A percentile compares a stretch with the other conserved stretches of the same genome.
Conservation (phyloP, 176 grass and related monocot genomes). For the Eleusine coracana region DNA sequence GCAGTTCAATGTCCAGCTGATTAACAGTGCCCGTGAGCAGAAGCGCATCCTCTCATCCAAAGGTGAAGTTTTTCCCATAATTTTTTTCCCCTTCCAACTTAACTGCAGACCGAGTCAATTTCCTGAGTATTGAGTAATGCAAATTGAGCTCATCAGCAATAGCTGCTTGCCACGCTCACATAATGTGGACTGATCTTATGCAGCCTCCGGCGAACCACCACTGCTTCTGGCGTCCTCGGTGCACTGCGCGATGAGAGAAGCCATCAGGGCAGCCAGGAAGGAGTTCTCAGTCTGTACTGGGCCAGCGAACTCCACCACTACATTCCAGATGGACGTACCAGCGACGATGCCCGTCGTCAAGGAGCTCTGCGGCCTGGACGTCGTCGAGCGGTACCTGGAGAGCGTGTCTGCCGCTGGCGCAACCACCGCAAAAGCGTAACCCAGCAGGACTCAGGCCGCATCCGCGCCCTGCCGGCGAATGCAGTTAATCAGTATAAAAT, state of each 20-base stretch:
- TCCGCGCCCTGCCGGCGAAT: too few relatives aligned
- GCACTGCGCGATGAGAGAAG: conserved; percentile 90
- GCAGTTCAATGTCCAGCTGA: conserved; percentile 75
- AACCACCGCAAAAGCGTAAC: conserved; percentile 26
- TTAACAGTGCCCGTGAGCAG: conserved; percentile 61
- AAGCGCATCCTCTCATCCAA: conserved; percentile 82
- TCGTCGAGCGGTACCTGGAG: conserved; percentile 75
- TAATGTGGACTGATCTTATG: not conserved
- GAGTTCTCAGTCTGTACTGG: conserved; percentile 41
- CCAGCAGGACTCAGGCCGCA: not conserved
- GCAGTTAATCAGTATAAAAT: too few relatives aligned
- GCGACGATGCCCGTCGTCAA: conserved; percentile 85
- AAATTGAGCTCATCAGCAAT: not conserved
- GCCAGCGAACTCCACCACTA: conserved; percentile 32
- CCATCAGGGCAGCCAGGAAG: conserved; percentile 67
- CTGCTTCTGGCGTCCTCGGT: conserved; percentile 83
- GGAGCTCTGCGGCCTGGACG: conserved; percentile 87
- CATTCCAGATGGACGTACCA: conserved; percentile 85
- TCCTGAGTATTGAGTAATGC: not conserved
- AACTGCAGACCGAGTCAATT: not conserved
- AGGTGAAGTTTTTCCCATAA: conserved; percentile 34
- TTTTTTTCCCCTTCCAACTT: not conserved
- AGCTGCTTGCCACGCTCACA: not conserved
- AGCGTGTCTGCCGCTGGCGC: not conserved
- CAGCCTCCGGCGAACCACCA: conserved; percentile 86